Conservation (phyloP, 1,284 basidiomycete genomes). For the Schizopora paradoxa region DNA sequence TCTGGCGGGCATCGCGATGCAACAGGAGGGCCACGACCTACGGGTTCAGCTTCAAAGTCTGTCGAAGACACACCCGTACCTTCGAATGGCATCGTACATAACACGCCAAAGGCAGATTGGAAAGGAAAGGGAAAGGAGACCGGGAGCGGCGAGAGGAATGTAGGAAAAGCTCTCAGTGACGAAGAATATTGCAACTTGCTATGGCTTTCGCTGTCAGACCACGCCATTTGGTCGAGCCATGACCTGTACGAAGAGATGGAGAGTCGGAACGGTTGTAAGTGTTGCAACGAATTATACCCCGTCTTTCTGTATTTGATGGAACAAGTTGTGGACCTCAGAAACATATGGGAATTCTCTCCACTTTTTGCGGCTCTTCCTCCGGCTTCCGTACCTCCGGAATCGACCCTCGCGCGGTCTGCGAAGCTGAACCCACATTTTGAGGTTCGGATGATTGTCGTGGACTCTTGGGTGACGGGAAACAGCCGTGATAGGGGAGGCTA, state of each 20-base stretch:
- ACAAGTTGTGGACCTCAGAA: conserved; percentile 19
- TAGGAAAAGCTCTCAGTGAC: conserved; percentile 21
- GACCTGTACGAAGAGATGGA: conserved; percentile 48
- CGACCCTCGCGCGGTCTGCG: conserved; percentile 44
- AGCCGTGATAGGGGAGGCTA: conserved; percentile 39
- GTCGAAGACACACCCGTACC: too few species aligned
- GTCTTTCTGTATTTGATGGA: conserved; percentile 19
- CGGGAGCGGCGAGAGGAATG: too few species aligned
- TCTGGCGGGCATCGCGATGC: too few species aligned
- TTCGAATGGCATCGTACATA: too few species aligned
- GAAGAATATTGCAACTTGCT: conserved; percentile 46
- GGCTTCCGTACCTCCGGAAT: conserved; percentile 36
- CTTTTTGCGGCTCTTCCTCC: conserved; percentile 28
- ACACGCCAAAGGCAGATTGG: too few species aligned
- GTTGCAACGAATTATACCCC: conserved; percentile 10
- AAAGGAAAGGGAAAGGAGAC: too few species aligned
- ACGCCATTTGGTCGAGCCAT: conserved; percentile 52
- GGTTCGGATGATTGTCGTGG: conserved; percentile 49
- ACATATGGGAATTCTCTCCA: conserved; percentile 38
- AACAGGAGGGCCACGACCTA: too few species aligned
- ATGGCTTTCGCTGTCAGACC: conserved; percentile 57
- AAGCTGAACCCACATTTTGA: conserved; percentile 44
- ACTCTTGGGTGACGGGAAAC: conserved; percentile 33
- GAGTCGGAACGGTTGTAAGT: conserved; percentile 48
- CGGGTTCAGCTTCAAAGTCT: too few species aligned